These are phyloP conservation scores for Blastomyces silverae DNA, from an alignment of 2,329 filamentous ascomycete genomes.

Conservation along the genomic window DNA sequence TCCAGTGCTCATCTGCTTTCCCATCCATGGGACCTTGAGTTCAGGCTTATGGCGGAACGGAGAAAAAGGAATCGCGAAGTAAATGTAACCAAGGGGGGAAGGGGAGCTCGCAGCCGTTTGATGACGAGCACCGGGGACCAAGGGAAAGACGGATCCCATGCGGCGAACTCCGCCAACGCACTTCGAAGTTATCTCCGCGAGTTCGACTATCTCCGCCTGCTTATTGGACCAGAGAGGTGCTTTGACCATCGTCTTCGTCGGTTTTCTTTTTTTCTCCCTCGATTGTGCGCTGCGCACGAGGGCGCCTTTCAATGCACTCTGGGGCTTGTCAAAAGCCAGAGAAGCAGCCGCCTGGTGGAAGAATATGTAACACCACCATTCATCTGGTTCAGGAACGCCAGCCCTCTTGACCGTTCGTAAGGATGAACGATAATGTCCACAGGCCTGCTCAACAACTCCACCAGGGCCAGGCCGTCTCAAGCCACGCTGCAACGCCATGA, in stretches of 20 bases:
- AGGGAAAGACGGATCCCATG: background rate
- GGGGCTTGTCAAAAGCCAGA: background rate
- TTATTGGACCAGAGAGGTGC: background rate
- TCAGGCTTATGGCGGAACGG: slow-evolving; percentile 1
- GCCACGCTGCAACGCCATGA: background rate
- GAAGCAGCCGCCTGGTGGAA: background rate
- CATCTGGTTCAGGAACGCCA: background rate
- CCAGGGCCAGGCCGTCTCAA: background rate
- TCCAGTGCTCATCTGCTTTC: background rate
- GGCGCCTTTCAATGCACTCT: background rate
- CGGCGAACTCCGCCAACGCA: background rate
- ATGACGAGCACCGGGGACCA: background rate
- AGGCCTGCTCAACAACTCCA: background rate
- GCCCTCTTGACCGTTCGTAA: background rate
- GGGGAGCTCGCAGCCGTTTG: background rate
- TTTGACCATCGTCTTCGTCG: background rate
- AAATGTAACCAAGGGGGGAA: background rate
- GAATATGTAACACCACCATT: background rate
- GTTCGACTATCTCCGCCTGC: background rate
- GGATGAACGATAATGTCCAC: too few relatives aligned
- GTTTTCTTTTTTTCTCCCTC: background rate
- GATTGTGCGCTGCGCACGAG: background rate
- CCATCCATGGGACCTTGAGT: too few relatives aligned
- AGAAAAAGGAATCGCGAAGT: background rate
- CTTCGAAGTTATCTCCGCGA: background rate